Evolutionary conservation across 2,329 filamentous ascomycete species (phyloP).

Genomic region (Nemania abortiva): DNA sequence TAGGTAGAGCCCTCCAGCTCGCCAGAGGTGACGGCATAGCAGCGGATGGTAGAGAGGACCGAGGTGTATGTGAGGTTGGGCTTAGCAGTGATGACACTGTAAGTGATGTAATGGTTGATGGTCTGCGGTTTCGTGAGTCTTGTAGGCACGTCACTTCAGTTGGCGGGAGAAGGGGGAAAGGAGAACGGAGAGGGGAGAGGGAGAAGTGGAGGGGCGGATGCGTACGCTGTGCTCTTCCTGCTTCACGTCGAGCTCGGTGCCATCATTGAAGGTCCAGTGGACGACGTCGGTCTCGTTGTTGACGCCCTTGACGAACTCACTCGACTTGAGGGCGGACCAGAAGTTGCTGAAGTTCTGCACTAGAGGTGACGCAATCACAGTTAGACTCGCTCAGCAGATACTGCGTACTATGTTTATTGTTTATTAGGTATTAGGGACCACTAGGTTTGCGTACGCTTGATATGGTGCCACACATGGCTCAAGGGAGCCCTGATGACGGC

Average conservation of each 20-base stretch:
- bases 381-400: neutral
- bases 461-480: conserved; percentile 77
- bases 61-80: conserved; percentile 75
- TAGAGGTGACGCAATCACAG: conserved; percentile 21
- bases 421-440: too few species aligned
- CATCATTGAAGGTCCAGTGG: conserved; percentile 78
- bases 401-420: neutral
- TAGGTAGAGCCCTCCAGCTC: conserved; percentile 73
- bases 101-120: conserved; percentile 81
- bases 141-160: neutral
- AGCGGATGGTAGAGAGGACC: conserved; percentile 74
- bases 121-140: conserved; percentile 56
- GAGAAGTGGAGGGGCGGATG: conserved; percentile 19
- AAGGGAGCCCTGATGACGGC: conserved; percentile 76
- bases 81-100: conserved; percentile 75
- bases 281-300: conserved; percentile 75
- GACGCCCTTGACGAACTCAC: conserved; percentile 72
- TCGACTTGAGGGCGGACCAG: conserved; percentile 72
- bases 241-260: conserved; percentile 76
- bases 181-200: neutral
- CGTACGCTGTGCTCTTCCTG: conserved; percentile 79
- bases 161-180: neutral
- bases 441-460: conserved; percentile 69
- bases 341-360: conserved; percentile 75
- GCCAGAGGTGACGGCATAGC: conserved; percentile 75